phyloP scores from a whole-genome alignment of 2,329 filamentous ascomycete species.

The Elsinoe arachidis region DNA sequence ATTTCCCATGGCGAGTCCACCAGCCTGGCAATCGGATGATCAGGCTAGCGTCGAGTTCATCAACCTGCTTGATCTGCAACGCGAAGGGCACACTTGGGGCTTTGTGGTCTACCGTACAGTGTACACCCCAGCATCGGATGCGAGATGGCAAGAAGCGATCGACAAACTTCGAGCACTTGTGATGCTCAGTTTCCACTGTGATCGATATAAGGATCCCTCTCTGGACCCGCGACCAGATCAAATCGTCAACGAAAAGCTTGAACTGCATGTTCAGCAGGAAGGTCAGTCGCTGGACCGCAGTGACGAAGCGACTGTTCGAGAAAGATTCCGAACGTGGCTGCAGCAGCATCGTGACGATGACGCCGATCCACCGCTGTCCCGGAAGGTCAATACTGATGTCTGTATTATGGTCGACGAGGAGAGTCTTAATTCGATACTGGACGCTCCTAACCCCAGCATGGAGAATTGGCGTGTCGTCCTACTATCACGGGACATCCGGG shows the following conservation, averaged over 20 bases:
- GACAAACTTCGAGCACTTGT: not conserved
- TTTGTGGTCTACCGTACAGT: not conserved
- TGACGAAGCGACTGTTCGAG: not conserved
- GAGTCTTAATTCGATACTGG: not conserved
- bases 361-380: not conserved
- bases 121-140: not conserved
- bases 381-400: not conserved
- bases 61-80: not conserved
- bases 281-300: not conserved
- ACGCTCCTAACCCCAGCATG: not conserved
- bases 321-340: not conserved
- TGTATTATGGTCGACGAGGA: not conserved
- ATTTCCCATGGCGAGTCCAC: not conserved
- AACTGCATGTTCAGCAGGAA: not conserved
- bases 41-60: not conserved
- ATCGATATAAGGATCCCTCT: not conserved
- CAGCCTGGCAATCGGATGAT: not conserved
- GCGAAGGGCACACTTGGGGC: not conserved
- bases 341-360: not conserved
- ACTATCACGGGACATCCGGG: not conserved
- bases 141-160: not conserved
- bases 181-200: not conserved
- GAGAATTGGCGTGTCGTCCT: not conserved
- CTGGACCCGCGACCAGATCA: not conserved
- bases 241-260: not conserved